Percentiles rank a stretch among this genome's conserved stretches.
phyloP scores from a whole-genome alignment of 169 alveolate species.

The Toxoplasma gondii region DNA sequence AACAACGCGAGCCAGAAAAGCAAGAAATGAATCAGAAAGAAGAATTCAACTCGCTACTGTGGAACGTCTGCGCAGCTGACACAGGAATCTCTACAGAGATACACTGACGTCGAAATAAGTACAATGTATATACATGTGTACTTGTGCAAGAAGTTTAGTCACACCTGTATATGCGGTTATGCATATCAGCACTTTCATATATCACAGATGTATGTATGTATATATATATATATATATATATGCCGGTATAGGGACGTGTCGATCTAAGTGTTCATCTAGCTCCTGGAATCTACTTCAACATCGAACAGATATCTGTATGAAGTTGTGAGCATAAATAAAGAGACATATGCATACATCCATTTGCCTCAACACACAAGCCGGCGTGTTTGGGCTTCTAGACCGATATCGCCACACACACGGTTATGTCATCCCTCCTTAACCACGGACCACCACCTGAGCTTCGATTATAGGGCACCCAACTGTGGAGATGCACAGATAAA shows the following conservation, averaged over 20 bases:
- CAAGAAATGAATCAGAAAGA: no score
- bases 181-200: slow-evolving; percentile 40
- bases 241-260: neutral
- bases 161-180: slow-evolving; percentile 67
- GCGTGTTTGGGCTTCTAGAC: neutral
- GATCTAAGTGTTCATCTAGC: neutral
- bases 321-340: no score
- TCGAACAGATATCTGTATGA: neutral
- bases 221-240: neutral
- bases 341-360: neutral
- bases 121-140: neutral
- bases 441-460: neutral
- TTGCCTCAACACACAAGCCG: neutral
- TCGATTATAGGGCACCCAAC: neutral
- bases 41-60: no score
- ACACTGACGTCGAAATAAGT: no score
- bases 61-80: no score
- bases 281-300: neutral
- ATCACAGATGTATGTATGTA: neutral
- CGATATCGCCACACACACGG: neutral
- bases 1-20: no score
- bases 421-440: neutral
- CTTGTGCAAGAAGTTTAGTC: no score
- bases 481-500: no score
- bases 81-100: no score